These are phyloP conservation scores for Erodium maritimum DNA, from an alignment of 345 rosid genomes.

Conservation along the genomic window DNA sequence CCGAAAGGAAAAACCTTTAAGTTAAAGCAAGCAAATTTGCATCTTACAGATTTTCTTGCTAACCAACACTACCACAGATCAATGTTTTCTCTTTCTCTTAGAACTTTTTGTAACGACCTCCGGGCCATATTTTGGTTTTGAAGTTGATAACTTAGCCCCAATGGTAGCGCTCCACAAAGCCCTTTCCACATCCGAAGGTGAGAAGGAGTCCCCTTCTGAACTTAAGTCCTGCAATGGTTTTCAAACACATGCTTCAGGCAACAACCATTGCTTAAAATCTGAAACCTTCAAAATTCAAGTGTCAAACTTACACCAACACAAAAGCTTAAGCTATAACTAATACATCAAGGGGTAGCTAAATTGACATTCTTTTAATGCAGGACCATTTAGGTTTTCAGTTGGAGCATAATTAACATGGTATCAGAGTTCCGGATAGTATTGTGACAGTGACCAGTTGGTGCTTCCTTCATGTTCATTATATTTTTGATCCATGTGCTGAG, in stretches of 20 bases:
- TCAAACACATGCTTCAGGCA: background rate
- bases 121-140: slow-evolving; percentile 13
- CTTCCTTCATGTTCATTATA: too few species aligned
- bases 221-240: slow-evolving; percentile 45
- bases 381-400: too few species aligned
- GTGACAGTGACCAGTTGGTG: too few species aligned
- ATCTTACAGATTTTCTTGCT: background rate
- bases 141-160: slow-evolving; percentile 23
- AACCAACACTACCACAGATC: slow-evolving; percentile 8
- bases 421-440: too few species aligned
- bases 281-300: slow-evolving; percentile 4
- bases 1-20: background rate
- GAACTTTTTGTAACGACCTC: slow-evolving; percentile 18
- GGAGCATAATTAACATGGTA: too few species aligned
- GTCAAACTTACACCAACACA: too few species aligned
- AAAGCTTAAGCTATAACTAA: too few species aligned
- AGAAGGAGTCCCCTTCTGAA: slow-evolving; percentile 36
- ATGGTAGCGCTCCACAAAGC: slow-evolving; percentile 68
- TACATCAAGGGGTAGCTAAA: too few species aligned
- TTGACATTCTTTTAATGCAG: too few species aligned
- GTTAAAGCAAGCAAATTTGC: background rate
- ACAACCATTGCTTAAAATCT: background rate
- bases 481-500: too few species aligned
- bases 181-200: slow-evolving; percentile 73
- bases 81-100: slow-evolving; percentile 59